Percentiles rank a stretch among this genome's conserved stretches.
Evolutionary conservation across 2,329 filamentous ascomycete genomes (phyloP).

Genomic region (Pseudocercospora crystallina): DNA sequence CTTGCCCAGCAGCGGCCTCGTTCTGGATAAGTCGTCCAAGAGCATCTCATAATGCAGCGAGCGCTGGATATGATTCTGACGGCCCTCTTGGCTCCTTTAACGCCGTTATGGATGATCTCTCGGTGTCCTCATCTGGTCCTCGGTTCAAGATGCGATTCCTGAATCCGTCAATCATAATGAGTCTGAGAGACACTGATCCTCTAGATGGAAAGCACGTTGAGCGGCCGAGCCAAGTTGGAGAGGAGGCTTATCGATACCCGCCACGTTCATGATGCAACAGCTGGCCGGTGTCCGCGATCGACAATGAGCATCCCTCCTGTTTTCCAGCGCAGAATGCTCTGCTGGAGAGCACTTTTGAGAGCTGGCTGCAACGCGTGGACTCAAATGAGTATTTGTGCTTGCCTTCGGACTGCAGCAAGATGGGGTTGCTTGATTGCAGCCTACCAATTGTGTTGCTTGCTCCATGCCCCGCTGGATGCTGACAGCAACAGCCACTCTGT

Average conservation of each 20-base stretch:
- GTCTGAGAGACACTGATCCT: no score
- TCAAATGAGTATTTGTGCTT: background rate
- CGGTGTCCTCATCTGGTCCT: background rate
- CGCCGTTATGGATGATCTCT: background rate
- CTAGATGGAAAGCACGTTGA: background rate
- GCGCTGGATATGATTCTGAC: constrained; percentile 2
- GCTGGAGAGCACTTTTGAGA: background rate
- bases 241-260: constrained; percentile 8
- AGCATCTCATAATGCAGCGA: background rate
- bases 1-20: background rate
- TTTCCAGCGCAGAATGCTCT: background rate
- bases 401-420: constrained; percentile 4
- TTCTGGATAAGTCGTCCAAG: background rate
- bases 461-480: constrained; percentile 11
- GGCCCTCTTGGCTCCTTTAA: no score
- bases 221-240: background rate
- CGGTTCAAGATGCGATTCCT: constrained; percentile 1
- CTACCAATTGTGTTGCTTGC: constrained; percentile 3
- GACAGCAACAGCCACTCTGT: constrained; percentile 19
- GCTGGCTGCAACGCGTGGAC: background rate
- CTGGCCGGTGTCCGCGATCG: background rate
- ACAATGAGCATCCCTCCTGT: background rate
- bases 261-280: constrained; percentile 5
- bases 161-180: background rate
- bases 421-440: constrained; percentile 5